Conservation (phyloP, 345 rosid genomes). For the Pugionium dolabratum region DNA sequence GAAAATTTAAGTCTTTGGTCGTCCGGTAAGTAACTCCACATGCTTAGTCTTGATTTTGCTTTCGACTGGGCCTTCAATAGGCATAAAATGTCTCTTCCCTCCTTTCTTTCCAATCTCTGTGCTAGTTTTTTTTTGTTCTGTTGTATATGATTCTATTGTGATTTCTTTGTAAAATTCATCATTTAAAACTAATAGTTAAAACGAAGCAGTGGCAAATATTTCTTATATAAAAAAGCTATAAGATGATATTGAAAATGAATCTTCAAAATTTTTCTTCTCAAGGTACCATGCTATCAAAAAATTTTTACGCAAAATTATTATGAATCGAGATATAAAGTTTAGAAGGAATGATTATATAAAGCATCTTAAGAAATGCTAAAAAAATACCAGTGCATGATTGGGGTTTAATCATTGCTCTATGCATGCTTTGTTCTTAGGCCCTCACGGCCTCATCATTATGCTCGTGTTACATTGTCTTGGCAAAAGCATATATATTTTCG, state of each 20-base stretch:
- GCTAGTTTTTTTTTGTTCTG: no score
- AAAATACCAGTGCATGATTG: constrained; percentile 33
- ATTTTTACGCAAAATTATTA: constrained; percentile 11
- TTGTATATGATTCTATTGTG: no score
- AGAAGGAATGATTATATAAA: constrained; percentile 28
- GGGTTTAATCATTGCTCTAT: constrained; percentile 36
- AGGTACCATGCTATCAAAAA: constrained; percentile 16
- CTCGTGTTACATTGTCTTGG: constrained; percentile 25
- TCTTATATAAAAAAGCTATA: not conserved
- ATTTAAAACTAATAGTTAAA: no score
- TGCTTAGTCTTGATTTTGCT: no score
- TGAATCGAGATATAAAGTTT: not conserved
- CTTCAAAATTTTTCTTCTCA: constrained; percentile 14
- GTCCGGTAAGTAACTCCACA: no score
- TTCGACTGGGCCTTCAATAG: no score
- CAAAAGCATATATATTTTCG: constrained; percentile 17
- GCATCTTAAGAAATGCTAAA: constrained; percentile 19
- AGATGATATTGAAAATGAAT: constrained; percentile 7
- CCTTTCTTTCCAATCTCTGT: no score
- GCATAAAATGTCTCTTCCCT: no score
- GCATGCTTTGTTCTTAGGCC: constrained; percentile 37
- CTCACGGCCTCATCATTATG: constrained; percentile 39
- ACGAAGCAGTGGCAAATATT: no score
- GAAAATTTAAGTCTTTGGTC: no score
- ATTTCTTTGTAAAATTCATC: no score